Base-by-base conservation (phyloP, 1,284 basidiomycete species). In the Sporisorium reilianum region DNA sequence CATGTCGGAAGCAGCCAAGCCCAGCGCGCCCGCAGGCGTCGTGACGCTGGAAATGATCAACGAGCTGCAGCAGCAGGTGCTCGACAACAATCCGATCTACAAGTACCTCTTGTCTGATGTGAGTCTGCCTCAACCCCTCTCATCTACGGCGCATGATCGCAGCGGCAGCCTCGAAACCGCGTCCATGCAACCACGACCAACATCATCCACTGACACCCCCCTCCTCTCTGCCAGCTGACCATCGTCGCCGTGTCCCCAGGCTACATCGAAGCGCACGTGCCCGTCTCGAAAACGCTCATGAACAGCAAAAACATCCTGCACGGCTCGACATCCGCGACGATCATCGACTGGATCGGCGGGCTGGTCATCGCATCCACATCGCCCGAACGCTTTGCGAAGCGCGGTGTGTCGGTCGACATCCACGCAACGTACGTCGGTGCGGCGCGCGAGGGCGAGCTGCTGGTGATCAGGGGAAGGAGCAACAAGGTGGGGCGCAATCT, bases 321-420 rank as follows among this genome's bases (percentile, higher is more conserved):
- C 60, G 77, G 77, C 8, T 77, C 75, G 8, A 74, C 76, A 0
- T 73, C 77, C 1, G 77, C 77, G 4, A 79, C 77, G 12, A 72
- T 79, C 34, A 55, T 79, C 34, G 77, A 79, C 44, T 77, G 75
- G 74, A 64, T 77, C 41, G 77, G 75, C 28, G 75, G 75, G 44
- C 56, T 79, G 44, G 68, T 77, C 52, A 70, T 79, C 40, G 77
- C 75, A 5, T 63, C 67, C 44, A 64, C 68, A 10, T 64, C 68
- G 1, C 55, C 63, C 1, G 69, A 67, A 9, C 67, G 64, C 12
- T 65, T 66, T 56, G 50, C 26, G 8, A 76, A 76, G 22, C 51
- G 77, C 1, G 75, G 77, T 12, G 75, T 77, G 10, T 66, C 61
- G 18, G 70, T 79, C 46, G 75, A 79, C 62, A 79, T 79, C 36